Base-by-base conservation (phyloP, 2,329 filamentous ascomycete genomes). In the Byssochlamys sp. region DNA sequence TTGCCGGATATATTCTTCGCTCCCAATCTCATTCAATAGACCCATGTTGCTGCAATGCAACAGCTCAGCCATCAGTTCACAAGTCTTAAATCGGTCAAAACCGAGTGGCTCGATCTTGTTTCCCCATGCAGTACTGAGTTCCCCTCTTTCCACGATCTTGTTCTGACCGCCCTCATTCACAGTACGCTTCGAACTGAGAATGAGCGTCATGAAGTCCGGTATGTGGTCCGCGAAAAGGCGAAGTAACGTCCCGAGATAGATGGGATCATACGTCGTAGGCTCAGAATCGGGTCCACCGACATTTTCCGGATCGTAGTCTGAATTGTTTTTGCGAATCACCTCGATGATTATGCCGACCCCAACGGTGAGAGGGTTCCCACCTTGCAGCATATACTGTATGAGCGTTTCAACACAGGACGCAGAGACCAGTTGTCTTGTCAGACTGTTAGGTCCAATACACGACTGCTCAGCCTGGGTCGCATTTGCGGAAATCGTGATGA, bases 31-130 rank as follows among this genome's bases (percentile, higher is more conserved):
- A 69, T 99, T 99, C 63, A 99, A 78, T 35, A 99, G 78, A 4
- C 89, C 91, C 94, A 99, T 99, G 71, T 99, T 99, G 72, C 92
- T 97, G 75, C 94, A 99, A 73, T 99, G 94, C 45, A 99, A 77
- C 51, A 99, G 79, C 73, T 99, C 94, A 0, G 94, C 94, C 94
- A 99, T 97, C 59, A 99, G 80, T 74, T 99, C 94, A 73, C 94
- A 99, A 0, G 94, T 97, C 79, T 99, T 99, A 80, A 99, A 99
- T 24, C 94, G 83, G 73, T 99, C 94, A 69, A 99, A 99, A 2
- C 94, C 94, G 9, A 99, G 81, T 3, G 94, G 92, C 72, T 97
- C 91, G 55, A 99, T 91, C 71, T 88, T 89, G 52, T 86, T 84
- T 55, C 91, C 91, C 78, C 95, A 99, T 0, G 94, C 94, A 2